A percentile compares a stretch with the other conserved stretches of the same genome.
Evolutionary conservation across 2,329 filamentous ascomycete genomes (phyloP).

Genomic region (Keithomyces neogunnii): DNA sequence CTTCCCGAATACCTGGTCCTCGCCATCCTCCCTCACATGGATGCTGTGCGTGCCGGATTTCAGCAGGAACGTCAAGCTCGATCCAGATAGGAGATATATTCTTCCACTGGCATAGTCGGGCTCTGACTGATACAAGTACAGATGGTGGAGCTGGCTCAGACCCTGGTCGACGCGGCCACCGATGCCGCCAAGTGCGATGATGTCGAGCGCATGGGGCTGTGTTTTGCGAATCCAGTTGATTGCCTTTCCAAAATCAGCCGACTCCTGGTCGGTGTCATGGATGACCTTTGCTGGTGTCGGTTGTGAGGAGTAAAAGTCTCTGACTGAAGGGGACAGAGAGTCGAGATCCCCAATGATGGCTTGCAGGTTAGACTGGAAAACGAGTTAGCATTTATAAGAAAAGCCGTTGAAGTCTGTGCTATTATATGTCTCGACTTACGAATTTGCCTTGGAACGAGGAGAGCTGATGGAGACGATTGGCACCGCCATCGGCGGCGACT

Average conservation of each 20-base stretch:
- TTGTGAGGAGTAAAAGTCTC: conserved; percentile 55
- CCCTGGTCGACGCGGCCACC: conserved; percentile 90
- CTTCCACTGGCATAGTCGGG: conserved; percentile 41
- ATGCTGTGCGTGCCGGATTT: conserved; percentile 60
- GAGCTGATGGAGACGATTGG: conserved; percentile 59
- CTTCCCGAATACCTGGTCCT: conserved; percentile 54
- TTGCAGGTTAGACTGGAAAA: conserved; percentile 47
- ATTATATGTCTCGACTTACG: conserved; percentile 20
- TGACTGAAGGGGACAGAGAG: conserved; percentile 58
- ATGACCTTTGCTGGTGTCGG: conserved; percentile 48
- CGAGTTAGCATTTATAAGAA: neutral
- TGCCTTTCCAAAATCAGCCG: conserved; percentile 87
- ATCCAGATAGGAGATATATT: conserved; percentile 73
- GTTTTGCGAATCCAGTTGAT: conserved; percentile 47
- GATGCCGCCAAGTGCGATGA: conserved; percentile 77
- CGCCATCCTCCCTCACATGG: conserved; percentile 45
- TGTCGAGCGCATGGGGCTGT: conserved; percentile 37
- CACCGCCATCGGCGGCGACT: conserved; percentile 86
- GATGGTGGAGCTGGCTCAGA: conserved; percentile 78
- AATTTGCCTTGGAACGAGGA: conserved; percentile 33
- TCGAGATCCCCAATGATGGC: conserved; percentile 87
- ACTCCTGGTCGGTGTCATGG: conserved; percentile 70
- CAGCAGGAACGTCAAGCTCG: conserved; percentile 78
- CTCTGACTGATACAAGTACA: conserved; percentile 55
- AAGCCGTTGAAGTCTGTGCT: too few species aligned